Conservation (phyloP, 176 grass and related monocot genomes). For the Thalia dealbata region DNA sequence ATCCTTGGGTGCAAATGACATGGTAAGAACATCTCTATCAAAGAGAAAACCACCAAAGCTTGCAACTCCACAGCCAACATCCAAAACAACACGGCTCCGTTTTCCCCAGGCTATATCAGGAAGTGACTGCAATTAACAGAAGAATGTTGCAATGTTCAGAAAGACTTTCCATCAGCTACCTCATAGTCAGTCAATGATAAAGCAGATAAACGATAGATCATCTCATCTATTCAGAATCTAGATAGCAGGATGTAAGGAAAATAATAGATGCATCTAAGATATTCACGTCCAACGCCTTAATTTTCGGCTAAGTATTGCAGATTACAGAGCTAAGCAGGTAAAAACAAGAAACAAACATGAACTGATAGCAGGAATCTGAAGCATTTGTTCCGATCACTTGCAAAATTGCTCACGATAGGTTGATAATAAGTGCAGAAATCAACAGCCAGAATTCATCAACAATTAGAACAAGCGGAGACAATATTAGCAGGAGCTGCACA, state of each 20-base stretch:
- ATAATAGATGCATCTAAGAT: background rate
- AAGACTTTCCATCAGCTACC: background rate
- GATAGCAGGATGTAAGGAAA: background rate
- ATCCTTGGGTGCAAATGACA: conserved; percentile 99
- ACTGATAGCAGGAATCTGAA: background rate
- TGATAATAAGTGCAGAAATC: background rate
- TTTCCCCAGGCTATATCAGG: conserved; percentile 96
- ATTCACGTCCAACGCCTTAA: background rate
- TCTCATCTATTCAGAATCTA: background rate
- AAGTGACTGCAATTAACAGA: conserved; percentile 40
- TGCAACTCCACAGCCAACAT: conserved; percentile 97
- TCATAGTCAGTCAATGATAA: background rate
- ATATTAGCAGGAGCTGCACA: background rate
- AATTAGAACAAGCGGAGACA: background rate
- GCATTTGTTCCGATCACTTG: background rate
- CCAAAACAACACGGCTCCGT: conserved; percentile 59
- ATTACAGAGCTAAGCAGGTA: background rate
- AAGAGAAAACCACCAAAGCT: conserved; percentile 98
- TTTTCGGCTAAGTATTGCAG: background rate
- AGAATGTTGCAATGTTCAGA: background rate
- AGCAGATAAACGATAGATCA: background rate
- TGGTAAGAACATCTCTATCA: conserved; percentile 86
- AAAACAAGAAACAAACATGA: background rate
- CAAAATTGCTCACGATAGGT: background rate
- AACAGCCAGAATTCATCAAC: background rate